phyloP scores from a whole-genome alignment of 371 early-diverging fungal genomes.

The Mucor piriformis region DNA sequence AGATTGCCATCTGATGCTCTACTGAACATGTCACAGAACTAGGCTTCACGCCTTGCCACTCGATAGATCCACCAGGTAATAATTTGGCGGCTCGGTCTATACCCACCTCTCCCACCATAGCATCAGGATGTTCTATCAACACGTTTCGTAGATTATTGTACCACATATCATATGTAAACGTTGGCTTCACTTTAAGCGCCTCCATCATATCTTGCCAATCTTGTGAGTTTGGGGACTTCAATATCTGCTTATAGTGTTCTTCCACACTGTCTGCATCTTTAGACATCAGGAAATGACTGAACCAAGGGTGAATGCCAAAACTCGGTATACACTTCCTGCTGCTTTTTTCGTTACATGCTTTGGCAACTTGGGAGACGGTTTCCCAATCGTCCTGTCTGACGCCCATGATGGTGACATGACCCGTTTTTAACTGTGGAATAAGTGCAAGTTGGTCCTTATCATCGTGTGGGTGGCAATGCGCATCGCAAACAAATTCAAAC shows the following conservation, averaged over 20 bases:
- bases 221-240: conserved; percentile 18
- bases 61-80: conserved; percentile 51
- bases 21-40: conserved; percentile 54
- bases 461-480: conserved; percentile 56
- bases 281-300: conserved; percentile 32
- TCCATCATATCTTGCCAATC: conserved; percentile 36
- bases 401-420: conserved; percentile 53
- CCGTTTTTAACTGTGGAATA: conserved; percentile 41
- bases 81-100: conserved; percentile 74
- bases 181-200: conserved; percentile 12
- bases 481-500: conserved; percentile 40
- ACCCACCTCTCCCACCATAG: conserved; percentile 86
- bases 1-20: conserved; percentile 67
- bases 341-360: conserved; percentile 6
- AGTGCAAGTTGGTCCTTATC: conserved; percentile 25
- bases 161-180: conserved; percentile 38
- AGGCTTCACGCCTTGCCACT: conserved; percentile 54
- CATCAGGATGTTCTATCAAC: conserved; percentile 46
- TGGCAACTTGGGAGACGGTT: conserved; percentile 31
- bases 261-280: conserved; percentile 7
- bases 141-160: conserved; percentile 27
- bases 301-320: conserved; percentile 59
- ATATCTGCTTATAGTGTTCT: conserved; percentile 30
- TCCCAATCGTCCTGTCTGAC: conserved; percentile 56
- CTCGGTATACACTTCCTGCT: conserved; percentile 41